Base-by-base conservation (phyloP, 306 rosid genomes). In the Lagenaria siceraria region DNA sequence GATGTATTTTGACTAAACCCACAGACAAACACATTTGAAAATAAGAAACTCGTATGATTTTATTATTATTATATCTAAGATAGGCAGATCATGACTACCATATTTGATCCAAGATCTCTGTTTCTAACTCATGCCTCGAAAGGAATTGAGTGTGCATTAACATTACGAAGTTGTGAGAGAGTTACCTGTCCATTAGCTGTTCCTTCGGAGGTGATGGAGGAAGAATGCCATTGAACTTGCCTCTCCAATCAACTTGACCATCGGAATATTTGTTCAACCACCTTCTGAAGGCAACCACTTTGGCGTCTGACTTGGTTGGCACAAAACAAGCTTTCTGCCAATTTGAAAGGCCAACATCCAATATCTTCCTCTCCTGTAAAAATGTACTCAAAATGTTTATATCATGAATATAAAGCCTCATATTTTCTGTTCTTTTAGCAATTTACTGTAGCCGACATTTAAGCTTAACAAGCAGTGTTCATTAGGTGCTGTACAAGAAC, bases 261-360 rank as follows among this genome's bases (percentile, higher is more conserved):
- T 87, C 96, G 1, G 96, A 90, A 56, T 92, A 88, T 82, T 85
- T 92, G 78, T 83, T 95, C 63, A 95, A 66, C 98, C 98, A 95
- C 80, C 82, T 92, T 85, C 98, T 88, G 80, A 83, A 92, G 63
- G 88, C 96, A 76, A 92, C 78, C 74, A 92, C 98, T 46, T 82
- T 81, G 8, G 93, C 93, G 77, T 95, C 98, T 18, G 98, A 80
- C 72, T 89, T 95, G 75, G 97, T 88, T 38, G 98, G 97, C 82
- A 92, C 93, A 80, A 88, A 95, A 83, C 98, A 95, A 18, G 91
- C 93, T 82, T 83, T 92, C 56, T 84, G 93, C 98, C 98, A 95
- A 76, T 89, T 90, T 55, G 42, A 55, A 81, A 77, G 81, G 56
- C 93, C 97, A 4, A 31, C 76, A n/a, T 89, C 96, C 92, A 61